Percentiles rank a stretch among this genome's conserved stretches.
Conservation (phyloP, 768 basidiomycete genomes). For the Lentinula guzmanii region DNA sequence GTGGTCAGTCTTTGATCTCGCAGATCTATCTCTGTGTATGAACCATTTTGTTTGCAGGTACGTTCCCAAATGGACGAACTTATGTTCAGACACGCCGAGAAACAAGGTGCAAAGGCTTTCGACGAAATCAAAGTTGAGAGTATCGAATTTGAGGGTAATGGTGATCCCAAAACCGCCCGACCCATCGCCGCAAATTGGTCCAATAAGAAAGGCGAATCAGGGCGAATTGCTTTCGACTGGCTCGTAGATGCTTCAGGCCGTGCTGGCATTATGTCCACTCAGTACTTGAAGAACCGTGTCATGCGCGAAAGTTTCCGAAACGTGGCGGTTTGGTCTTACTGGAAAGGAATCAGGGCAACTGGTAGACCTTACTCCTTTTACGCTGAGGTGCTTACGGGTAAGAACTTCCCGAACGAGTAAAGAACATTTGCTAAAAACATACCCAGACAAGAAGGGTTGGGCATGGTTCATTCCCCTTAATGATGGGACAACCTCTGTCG, state of each 20-base stretch:
- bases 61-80: conserved; percentile 59
- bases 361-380: conserved; percentile 33
- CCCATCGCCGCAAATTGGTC: conserved; percentile 50
- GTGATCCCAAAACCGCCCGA: conserved; percentile 14
- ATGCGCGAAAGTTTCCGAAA: conserved; percentile 67
- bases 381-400: conserved; percentile 44
- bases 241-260: conserved; percentile 73
- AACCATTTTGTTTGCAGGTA: conserved; percentile 24
- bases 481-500: conserved; percentile 57
- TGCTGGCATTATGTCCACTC: conserved; percentile 60
- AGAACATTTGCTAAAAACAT: background rate
- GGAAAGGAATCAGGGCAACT: conserved; percentile 43
- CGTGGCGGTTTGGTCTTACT: conserved; percentile 76
- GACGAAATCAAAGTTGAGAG: conserved; percentile 50
- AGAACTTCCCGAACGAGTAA: conserved; percentile 43
- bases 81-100: conserved; percentile 48
- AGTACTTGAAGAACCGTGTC: conserved; percentile 63
- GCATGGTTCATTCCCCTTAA: conserved; percentile 68
- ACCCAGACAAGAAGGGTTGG: conserved; percentile 62
- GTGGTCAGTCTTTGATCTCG: conserved; percentile 34
- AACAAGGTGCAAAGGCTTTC: conserved; percentile 45
- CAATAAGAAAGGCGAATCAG: conserved; percentile 14
- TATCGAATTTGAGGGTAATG: conserved; percentile 36
- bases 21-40: background rate
- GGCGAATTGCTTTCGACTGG: conserved; percentile 59